Base-by-base conservation (phyloP, 139 green algal genomes). In the Closterium sp. region DNA sequence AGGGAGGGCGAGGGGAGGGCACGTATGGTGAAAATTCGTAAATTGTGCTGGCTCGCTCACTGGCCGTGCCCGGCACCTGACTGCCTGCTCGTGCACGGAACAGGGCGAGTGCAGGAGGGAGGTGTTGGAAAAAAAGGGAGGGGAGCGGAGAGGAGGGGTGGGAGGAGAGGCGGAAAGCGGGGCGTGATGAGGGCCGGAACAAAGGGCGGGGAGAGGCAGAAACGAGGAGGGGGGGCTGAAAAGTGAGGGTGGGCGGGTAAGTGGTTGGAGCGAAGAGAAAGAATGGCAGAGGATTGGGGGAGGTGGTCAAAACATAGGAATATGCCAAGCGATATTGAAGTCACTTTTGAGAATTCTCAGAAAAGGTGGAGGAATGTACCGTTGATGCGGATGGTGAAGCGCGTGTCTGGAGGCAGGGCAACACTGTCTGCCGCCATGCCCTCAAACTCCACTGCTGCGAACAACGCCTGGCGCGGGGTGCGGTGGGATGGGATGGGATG, bases 331-430 rank as follows among this genome's bases (percentile, higher is more conserved):
- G n/a, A n/a, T n/a, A n/a, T n/a, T n/a, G n/a, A n/a, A n/a, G n/a
- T n/a, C n/a, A n/a, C n/a, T n/a, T n/a, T n/a, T n/a, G n/a, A n/a
- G n/a, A n/a, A n/a, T n/a, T n/a, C n/a, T n/a, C n/a, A n/a, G n/a
- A n/a, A n/a, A n/a, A n/a, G n/a, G n/a, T n/a, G n/a, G n/a, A n/a
- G 21, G 28, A 87, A 27, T 10, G 85, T 31, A 87, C 85, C 85
- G 1, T 87, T 87, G 85, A 87, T 87, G 85, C 85, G 85, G n/a
- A 87, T 87, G 85, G 85, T 87, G 85, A 87, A 87, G 85, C 85
- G 85, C 1, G 28, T 30, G 10, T 87, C 85, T 30, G 28, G 28
- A 32, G 85, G 85, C 85, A 87, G 85, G 28, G n/a, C 28, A 24
- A 32, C n/a, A 30, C 19, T 21, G 85, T 87, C 28, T 31, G 85